These are phyloP conservation scores for Fusarium dlaminii DNA, from an alignment of 2,329 filamentous ascomycete genomes.

Conservation along the genomic window DNA sequence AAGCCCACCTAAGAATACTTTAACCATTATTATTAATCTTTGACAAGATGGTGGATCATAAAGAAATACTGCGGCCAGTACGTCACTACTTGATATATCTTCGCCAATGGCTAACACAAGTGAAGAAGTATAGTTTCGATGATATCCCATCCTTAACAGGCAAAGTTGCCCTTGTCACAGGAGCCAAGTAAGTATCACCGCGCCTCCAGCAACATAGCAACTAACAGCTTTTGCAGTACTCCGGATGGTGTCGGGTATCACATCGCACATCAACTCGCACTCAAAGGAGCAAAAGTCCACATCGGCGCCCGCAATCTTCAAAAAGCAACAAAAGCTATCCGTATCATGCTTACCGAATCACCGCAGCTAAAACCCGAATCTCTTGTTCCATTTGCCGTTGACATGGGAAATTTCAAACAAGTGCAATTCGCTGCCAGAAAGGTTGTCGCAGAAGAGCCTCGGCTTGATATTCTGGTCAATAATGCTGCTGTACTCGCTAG, in stretches of 20 bases:
- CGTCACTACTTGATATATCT: accelerated
- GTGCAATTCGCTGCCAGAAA: not conserved
- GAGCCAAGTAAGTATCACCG: not conserved
- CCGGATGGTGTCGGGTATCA: not conserved
- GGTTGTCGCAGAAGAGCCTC: not conserved
- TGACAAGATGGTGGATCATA: not conserved
- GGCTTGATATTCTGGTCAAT: not conserved
- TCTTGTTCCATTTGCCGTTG: not conserved
- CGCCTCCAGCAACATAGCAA: accelerated
- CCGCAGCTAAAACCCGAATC: not conserved
- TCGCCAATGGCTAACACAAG: not conserved
- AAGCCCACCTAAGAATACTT: not conserved
- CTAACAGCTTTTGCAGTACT: not conserved
- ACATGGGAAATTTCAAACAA: not conserved
- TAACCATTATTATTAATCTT: accelerated
- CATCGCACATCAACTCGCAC: not conserved
- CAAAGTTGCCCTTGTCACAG: not conserved
- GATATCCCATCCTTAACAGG: not conserved
- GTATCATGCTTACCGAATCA: not conserved
- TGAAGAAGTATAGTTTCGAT: not conserved
- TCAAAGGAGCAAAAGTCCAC: not conserved
- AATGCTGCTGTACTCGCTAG: not conserved
- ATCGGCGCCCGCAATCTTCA: not conserved
- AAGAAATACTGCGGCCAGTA: not conserved
- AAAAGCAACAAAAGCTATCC: not conserved